Conservation (phyloP, 139 green algal genomes). For the Chlamydomonas sp. region DNA sequence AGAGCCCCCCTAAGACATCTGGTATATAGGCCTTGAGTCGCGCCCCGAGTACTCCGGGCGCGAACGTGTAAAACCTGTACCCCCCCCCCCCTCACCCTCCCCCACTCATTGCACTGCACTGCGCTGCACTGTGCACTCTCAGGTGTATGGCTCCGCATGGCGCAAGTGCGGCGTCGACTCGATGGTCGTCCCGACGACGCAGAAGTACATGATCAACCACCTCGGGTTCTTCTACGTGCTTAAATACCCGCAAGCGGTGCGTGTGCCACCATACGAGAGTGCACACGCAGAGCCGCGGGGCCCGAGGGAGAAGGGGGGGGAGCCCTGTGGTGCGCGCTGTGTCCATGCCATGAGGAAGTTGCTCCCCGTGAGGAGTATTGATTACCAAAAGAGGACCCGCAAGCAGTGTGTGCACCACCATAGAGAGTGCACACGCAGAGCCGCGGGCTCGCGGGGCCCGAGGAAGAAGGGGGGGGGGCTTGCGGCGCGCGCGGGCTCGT, state of each 20-base stretch:
- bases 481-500: constrained; percentile 16
- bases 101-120: no score
- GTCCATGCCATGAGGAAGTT: not conserved
- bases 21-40: no score
- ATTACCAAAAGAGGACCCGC: no score
- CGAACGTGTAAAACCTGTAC: no score
- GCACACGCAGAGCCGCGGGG: not conserved
- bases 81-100: no score
- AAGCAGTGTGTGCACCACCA: no score
- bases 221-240: constrained; percentile 45
- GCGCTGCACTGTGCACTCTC: no score
- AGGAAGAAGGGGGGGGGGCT: not conserved
- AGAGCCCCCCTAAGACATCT: no score
- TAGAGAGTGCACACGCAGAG: no score
- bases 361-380: not conserved
- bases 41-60: no score
- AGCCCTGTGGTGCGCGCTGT: not conserved
- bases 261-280: not conserved
- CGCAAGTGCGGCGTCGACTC: constrained; percentile 36
- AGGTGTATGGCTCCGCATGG: constrained; percentile 35
- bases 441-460: no score
- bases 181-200: constrained; percentile 38
- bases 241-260: constrained; percentile 29
- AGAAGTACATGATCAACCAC: constrained; percentile 46
- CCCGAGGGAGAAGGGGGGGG: constrained; percentile 5